Base-by-base conservation (phyloP, 345 rosid species). In the Eutrema yunnanense region DNA sequence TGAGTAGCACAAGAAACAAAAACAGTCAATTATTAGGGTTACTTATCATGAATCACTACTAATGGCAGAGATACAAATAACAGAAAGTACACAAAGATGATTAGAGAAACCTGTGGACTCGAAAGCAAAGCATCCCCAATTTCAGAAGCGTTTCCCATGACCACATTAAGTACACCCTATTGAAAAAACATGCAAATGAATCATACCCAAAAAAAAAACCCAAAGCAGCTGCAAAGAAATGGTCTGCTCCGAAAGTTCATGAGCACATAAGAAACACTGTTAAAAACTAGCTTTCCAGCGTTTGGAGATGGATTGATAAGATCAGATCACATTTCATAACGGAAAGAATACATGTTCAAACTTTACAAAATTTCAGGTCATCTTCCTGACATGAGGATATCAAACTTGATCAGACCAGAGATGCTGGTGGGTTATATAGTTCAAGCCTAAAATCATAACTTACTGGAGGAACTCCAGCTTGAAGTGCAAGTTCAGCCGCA, bases 381-480 rank as follows among this genome's bases (percentile, higher is more conserved):
- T 51, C 46, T 73, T 27, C 68, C 49, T 26, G 57, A 52, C 36
- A 61, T 10, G 42, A 47, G 14, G 58, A 41, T 22, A 56, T 19
- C 53, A 63, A 70, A 32, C 54, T 55, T n/a, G 40, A 47, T 29
- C 43, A 70, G 33, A 62, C 65, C 43, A 32, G 46, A 76, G 60
- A 46, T 6, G 32, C 26, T 75, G 12, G 60, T 70, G 9, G 47
- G 54, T 26, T 70, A 56, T 41, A 71, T 40, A 41, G 55, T 64
- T 55, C 44, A 69, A 62, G 53, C 59, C 27, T 44, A 77, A 44
- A 71, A 60, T 65, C 41, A 76, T 69, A 43, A 87, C 73, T 79
- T 85, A 95, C 99, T 84, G 93, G 92, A 62, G 96, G 96, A 73
- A 95, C 87, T 85, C 99, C 99, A 82, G 99, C 98, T 81, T 87